A percentile compares a stretch with the other conserved stretches of the same genome.
phyloP scores from a whole-genome alignment of 2,329 filamentous ascomycete species.

The Neofusicoccum umdonicola region DNA sequence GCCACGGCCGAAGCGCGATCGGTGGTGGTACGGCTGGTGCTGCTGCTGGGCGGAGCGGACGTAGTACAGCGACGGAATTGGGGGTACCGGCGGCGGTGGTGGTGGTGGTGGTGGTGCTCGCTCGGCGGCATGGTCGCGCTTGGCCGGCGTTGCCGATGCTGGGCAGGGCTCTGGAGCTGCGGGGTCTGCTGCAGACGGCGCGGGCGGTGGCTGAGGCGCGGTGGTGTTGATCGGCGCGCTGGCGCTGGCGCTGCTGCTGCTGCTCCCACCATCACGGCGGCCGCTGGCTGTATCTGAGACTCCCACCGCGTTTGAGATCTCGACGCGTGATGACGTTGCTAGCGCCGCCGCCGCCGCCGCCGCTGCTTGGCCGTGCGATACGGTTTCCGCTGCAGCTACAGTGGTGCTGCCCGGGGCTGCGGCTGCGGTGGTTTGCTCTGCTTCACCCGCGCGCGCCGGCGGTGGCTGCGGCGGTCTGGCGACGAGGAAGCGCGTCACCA shows the following conservation, averaged over 20 bases:
- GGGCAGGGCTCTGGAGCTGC: neutral
- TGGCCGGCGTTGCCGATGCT: neutral
- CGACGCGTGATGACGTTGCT: neutral
- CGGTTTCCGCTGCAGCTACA: neutral
- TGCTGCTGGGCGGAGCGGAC: slow-evolving; percentile 58
- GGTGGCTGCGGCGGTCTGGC: neutral
- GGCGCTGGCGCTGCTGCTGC: neutral
- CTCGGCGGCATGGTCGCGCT: neutral
- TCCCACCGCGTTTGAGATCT: neutral
- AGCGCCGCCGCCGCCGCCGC: neutral
- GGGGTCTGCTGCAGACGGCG: neutral
- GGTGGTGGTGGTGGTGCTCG: neutral
- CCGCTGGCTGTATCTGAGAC: neutral
- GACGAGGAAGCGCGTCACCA: slow-evolving; percentile 58
- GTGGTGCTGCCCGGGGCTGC: neutral
- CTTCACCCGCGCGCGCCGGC: neutral
- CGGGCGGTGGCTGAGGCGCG: neutral
- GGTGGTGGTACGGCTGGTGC: slow-evolving; percentile 36
- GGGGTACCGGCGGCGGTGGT: neutral
- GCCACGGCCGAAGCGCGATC: slow-evolving; percentile 24
- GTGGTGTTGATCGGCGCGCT: neutral
- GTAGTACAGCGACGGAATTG: slow-evolving; percentile 56
- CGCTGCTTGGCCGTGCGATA: neutral
- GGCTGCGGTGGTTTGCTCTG: neutral
- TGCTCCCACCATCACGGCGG: neutral